Base-by-base conservation (phyloP, 1,139 yeast genomes). In the Yamadazyma siamensis region DNA sequence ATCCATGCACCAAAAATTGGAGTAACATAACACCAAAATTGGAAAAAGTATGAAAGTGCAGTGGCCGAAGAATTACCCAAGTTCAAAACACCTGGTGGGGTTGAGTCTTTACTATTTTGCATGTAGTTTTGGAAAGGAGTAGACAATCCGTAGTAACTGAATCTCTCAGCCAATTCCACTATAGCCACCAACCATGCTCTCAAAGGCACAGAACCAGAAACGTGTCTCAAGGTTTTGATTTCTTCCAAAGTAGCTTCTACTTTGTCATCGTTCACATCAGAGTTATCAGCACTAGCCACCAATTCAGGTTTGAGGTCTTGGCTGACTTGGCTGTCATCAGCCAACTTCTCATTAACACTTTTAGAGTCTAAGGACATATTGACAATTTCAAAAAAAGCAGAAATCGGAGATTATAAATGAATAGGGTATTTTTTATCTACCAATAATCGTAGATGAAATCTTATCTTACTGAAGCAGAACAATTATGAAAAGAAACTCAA, bases 111-210 rank as follows among this genome's bases (percentile, higher is more conserved):
- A 19, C 59, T 52, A 39, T 68, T 54, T 56, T 81, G 87, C 78
- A 83, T 80, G 55, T 83, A 84, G 60, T 85, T 84, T 56, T 78
- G 82, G 62, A 84, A 77, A 13, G 87, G 82, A 39, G 85, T 82
- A 29, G 80, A 69, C 36, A 83, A 65, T 50, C 94, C 94, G 49
- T 84, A 85, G 65, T 79, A 85, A n/a, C 91, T 71, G 54, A 85
- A 85, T 47, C 95, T 74, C 58, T 85, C 95, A 25, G 89, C 77
- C 42, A 85, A 74, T 56, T 85, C 95, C 24, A 85, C 85, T 29
- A 83, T 42, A 21, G 91, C 88, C 31, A 85, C 84, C 36, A 81
- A 66, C 78, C 84, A 85, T 44, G 85, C 78, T 28, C 65, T 50
- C 16, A 54, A 25, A 16, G 74, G 74, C 33, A 67, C 64, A 13